Base-by-base conservation (phyloP, 331 rosid genomes). In the Arachis monticola region DNA sequence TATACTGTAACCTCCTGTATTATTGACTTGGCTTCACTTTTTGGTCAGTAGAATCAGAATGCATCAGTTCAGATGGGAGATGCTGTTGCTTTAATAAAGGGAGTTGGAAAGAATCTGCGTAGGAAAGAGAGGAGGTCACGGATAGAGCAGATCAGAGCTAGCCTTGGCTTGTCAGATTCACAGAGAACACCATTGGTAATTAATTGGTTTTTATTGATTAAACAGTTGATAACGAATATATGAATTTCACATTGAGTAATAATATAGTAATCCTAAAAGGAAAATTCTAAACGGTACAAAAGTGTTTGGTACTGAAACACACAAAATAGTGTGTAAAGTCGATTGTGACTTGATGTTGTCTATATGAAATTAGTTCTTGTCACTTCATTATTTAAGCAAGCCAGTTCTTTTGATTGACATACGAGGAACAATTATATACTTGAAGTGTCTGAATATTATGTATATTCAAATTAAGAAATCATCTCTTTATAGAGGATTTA, bases 131-230 rank as follows among this genome's bases (percentile, higher is more conserved):
- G 96, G 77, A 89, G 92, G 85, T 92, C 91, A 11, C 87, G 97
- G 82, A 90, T 95, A 76, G 97, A 95, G 78, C 99, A 92, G 87
- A 95, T 95, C 70, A 85, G 97, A 88, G 99, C 99, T 69, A 95
- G 96, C 80, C 97, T 95, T 41, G 99, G 99, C 55, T 93, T 95
- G 89, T 95, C 99, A 22, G 99, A 95, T 82, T 90, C 97, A 1
- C 97, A 95, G 84, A 92, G 99, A 87, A 95, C 97, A 13, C 99
- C 97, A 60, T 67, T 58, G 97, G 99, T 95, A 79, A 79, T 35
- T 77, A 70, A 10, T 59, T 69, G 35, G 41, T 73, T 14, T 32
- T 72, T 50, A 8, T 61, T 64, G 8, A 62, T 32, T 40, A 41
- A 61, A 52, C 40, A 67, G 58, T 51, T 44, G n/a, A 46, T 75